Evolutionary conservation across 2,329 filamentous ascomycete genomes (phyloP).

Genomic region (Aspergillus sclerotialis): DNA sequence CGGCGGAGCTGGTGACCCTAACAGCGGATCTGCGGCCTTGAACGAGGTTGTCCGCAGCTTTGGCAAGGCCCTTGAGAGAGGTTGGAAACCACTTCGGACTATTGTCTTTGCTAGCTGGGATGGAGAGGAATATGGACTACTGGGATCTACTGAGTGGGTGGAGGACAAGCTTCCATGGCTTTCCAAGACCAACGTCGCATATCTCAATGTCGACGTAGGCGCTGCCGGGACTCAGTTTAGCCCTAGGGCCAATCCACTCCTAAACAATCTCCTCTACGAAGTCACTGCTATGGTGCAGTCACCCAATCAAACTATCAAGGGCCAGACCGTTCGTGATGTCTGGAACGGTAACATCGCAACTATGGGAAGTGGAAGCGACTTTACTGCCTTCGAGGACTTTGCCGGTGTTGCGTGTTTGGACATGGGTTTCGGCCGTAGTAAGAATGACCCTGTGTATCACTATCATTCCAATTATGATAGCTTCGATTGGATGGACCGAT

Average conservation of each 20-base stretch:
- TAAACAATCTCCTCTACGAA: conserved; percentile 66
- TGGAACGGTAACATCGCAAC: conserved; percentile 58
- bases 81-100: conserved; percentile 81
- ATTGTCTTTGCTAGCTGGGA: conserved; percentile 88
- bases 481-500: conserved; percentile 75
- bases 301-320: conserved; percentile 66
- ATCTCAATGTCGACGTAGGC: conserved; percentile 79
- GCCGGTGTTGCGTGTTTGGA: conserved; percentile 61
- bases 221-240: conserved; percentile 58
- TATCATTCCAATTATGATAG: conserved; percentile 82
- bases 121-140: conserved; percentile 75
- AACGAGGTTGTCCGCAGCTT: conserved; percentile 74
- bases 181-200: conserved; percentile 64
- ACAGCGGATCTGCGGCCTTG: conserved; percentile 70
- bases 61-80: conserved; percentile 61
- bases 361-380: conserved; percentile 68
- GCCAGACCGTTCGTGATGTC: conserved; percentile 62
- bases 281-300: conserved; percentile 58
- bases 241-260: conserved; percentile 63
- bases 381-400: conserved; percentile 67
- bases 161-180: conserved; percentile 85
- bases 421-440: conserved; percentile 48
- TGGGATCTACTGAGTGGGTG: conserved; percentile 89
- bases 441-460: conserved; percentile 53
- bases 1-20: conserved; percentile 76